Base-by-base conservation (phyloP, 805 yeast genomes). In the Spencermartinsiella europaea region DNA sequence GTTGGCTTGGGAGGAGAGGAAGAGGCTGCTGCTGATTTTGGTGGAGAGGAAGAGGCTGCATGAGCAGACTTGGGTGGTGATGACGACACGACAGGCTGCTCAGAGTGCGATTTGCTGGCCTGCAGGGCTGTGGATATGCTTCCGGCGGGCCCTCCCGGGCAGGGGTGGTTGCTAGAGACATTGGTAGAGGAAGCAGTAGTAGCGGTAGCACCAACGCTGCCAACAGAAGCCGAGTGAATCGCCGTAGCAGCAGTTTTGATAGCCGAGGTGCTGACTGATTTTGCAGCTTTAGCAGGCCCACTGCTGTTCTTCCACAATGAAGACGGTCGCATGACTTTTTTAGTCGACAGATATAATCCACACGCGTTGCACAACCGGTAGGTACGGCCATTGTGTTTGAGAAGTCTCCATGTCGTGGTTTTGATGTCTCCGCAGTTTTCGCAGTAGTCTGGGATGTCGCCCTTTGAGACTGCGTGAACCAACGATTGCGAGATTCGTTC, bases 371-470 rank as follows among this genome's bases (percentile, higher is more conserved):
- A 59, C 20, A 58, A 45, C 4, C 49, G 37, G 20, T 25, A 27
- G 4, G 36, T 42, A 5, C 47, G 54, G 22, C 48, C 51, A 20
- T 44, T 47, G 8, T 47, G 48, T 28, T 46, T 44, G 27, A 57
- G 48, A 21, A 51, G 48, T 36, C 66, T 42, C 67, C 65, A 63
- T 12, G 63, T 56, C 21, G 61, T 39, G 3, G 64, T 59, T 34
- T 49, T 47, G 19, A 58, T 53, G 12, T 50, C 54, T n/a, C 66
- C 63, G 40, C 68, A 64, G 47, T 64, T 64, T 28, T 52, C 59
- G 40, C 68, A 64, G 34, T 52, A 58, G 8, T 48, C 51, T 16
- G 58, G 60, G 12, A 49, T 49, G 44, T 56, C 53, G 38, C 64
- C 62, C 5, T 48, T 48, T 5, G 53, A 44, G 16, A 56, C 34